phyloP scores from a whole-genome alignment of 2,329 filamentous ascomycete genomes.

The Diaporthe helianthi region DNA sequence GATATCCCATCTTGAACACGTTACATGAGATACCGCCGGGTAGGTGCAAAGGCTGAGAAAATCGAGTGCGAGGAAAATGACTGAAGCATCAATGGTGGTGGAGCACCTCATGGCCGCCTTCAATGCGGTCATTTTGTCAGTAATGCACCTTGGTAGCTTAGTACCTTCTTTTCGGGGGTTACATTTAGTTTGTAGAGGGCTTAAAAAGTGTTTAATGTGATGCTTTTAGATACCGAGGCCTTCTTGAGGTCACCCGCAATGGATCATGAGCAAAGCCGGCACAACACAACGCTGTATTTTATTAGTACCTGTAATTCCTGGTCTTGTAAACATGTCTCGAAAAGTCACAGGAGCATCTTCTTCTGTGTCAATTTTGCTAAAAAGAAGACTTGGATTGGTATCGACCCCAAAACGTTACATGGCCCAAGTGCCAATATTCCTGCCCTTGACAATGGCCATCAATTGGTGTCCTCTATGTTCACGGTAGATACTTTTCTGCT shows the following conservation, averaged over 20 bases:
- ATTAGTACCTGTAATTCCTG: too few species aligned
- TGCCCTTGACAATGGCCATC: not conserved
- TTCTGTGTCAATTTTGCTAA: not conserved
- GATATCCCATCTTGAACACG: not conserved
- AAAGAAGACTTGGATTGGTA: not conserved
- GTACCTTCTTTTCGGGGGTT: not conserved
- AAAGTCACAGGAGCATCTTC: not conserved
- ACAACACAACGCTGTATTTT: not conserved
- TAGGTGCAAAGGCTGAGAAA: not conserved
- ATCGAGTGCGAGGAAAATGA: not conserved
- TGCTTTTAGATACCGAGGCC: not conserved
- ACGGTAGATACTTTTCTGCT: slow-evolving; percentile 7
- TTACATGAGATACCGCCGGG: too few species aligned
- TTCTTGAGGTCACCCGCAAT: not conserved
- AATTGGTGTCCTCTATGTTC: not conserved
- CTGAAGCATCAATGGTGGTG: not conserved
- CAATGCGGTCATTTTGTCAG: not conserved
- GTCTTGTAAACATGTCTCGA: too few species aligned
- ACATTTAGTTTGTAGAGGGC: too few species aligned
- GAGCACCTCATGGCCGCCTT: not conserved
- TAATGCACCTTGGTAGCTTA: not conserved
- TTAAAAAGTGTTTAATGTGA: not conserved
- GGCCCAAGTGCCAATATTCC: not conserved
- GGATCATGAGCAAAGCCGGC: too few species aligned
- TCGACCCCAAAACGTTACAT: not conserved